Conservation (phyloP, 2,329 filamentous ascomycete species). For the Diplodia sapinea region DNA sequence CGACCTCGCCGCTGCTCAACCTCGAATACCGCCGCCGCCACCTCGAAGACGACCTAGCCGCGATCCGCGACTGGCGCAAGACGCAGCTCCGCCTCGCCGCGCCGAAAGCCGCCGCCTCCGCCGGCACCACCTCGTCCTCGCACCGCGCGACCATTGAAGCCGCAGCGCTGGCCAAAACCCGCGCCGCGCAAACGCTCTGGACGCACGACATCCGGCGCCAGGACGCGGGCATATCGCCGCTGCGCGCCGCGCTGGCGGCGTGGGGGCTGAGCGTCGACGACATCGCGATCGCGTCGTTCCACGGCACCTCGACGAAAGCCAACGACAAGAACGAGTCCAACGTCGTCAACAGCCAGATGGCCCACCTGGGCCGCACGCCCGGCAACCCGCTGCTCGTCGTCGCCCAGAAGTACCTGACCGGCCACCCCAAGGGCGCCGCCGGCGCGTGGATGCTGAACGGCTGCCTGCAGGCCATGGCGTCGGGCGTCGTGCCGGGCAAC, state of each 20-base stretch:
- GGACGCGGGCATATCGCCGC: slow-evolving; percentile 41
- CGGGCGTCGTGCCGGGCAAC: slow-evolving; percentile 47
- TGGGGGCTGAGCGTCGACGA: slow-evolving; percentile 50
- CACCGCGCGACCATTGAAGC: neutral
- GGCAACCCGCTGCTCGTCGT: slow-evolving; percentile 46
- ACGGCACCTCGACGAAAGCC: slow-evolving; percentile 49
- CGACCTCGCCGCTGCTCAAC: slow-evolving; percentile 38
- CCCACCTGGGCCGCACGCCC: slow-evolving; percentile 42
- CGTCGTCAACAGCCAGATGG: slow-evolving; percentile 47
- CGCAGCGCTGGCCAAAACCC: neutral
- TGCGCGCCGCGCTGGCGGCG: slow-evolving; percentile 45
- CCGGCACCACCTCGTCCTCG: neutral
- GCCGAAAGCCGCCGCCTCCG: too few relatives aligned
- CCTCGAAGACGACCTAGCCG: slow-evolving; percentile 34
- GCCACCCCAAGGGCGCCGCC: slow-evolving; percentile 50
- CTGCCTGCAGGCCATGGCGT: slow-evolving; percentile 44
- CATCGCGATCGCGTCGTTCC: slow-evolving; percentile 47
- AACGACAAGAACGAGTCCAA: slow-evolving; percentile 51
- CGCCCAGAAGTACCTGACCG: slow-evolving; percentile 48
- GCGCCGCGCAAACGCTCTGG: slow-evolving; percentile 28
- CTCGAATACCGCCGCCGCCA: slow-evolving; percentile 39
- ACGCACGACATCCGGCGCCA: slow-evolving; percentile 43
- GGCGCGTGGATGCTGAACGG: slow-evolving; percentile 50
- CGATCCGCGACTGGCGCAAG: slow-evolving; percentile 31
- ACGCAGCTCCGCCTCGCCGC: neutral